Base-by-base conservation (phyloP, 768 basidiomycete genomes). In the Tulasnella sp. region DNA sequence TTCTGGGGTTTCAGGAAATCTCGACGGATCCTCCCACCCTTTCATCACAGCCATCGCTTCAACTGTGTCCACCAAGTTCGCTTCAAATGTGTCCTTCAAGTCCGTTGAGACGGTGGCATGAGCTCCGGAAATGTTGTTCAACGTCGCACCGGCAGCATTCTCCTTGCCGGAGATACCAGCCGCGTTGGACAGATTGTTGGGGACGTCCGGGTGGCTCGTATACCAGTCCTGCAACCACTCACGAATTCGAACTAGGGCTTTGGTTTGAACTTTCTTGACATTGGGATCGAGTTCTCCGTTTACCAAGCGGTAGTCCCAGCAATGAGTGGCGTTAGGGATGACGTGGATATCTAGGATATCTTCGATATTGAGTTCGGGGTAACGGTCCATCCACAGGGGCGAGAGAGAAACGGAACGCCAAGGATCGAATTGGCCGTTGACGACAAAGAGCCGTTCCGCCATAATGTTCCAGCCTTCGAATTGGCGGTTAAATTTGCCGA, bases 341-440 rank as follows among this genome's bases (percentile, higher is more conserved):
- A 75, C 31, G 29, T 5, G 3, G 54, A 75, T 75, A 4, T 75
- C n/a, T 34, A 68, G 73, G 4, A 17, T 75, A 22, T n/a, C n/a
- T n/a, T 15, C 52, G n/a, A 31, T 64, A 17, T 75, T 15, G 31
- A 9, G 12, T n/a, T n/a, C n/a, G 64, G 9, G n/a, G n/a, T n/a
- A 39, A 4, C 7, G 17, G 5, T 54, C 54, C 17, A 11, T 52
- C 49, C 49, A 77, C 11, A 39, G 22, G 29, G 72, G 67, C 5
- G 72, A 74, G 25, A 77, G 40, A 7, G 77, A 74, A 14, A 72
- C 77, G 31, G 31, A 74, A 14, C 64, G 49, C 77, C 77, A 77
- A 5, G 77, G 77, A 49, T 77, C 77, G 72, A 54, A 74, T 39
- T 74, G 37, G 17, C 77, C 77, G 42, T 77, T 77, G 37, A 70